phyloP scores from a whole-genome alignment of 495 filamentous ascomycete genomes.

The Xylaria telfairii region DNA sequence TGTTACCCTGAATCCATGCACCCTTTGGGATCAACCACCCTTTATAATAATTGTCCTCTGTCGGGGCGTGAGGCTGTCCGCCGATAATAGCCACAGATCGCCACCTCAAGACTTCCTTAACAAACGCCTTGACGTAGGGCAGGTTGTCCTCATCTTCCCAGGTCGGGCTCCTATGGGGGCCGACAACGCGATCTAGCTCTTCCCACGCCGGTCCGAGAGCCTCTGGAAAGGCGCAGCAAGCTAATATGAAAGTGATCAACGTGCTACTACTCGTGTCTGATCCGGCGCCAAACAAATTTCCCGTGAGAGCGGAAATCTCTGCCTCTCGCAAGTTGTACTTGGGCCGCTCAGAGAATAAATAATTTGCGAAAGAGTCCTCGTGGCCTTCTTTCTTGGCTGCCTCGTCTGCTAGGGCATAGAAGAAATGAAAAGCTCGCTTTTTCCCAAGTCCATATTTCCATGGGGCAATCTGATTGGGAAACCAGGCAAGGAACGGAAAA shows the following conservation, averaged over 20 bases:
- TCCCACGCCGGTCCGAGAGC: constrained; percentile 53
- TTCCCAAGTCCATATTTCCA: constrained; percentile 65
- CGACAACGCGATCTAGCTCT: constrained; percentile 66
- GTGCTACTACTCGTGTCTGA: constrained; percentile 71
- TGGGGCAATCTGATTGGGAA: constrained; percentile 63
- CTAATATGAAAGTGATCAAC: constrained; percentile 66
- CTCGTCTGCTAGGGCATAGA: constrained; percentile 63
- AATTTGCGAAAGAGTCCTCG: constrained; percentile 35
- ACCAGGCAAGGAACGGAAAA: constrained; percentile 60
- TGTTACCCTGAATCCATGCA: constrained; percentile 65
- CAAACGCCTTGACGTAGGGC: constrained; percentile 64
- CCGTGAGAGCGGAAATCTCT: constrained; percentile 65
- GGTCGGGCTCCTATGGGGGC: constrained; percentile 56
- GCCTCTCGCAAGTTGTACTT: constrained; percentile 57
- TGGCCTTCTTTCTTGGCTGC: constrained; percentile 53
- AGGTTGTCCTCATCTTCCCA: constrained; percentile 64
- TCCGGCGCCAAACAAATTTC: constrained; percentile 69
- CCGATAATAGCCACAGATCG: constrained; percentile 67
- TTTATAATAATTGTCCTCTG: constrained; percentile 64
- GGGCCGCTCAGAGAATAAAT: constrained; percentile 55
- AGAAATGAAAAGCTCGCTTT: constrained; percentile 57
- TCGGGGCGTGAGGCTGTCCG: constrained; percentile 67
- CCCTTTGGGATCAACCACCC: constrained; percentile 60
- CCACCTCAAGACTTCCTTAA: constrained; percentile 71
- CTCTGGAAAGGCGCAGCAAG: constrained; percentile 62